phyloP scores from a whole-genome alignment of 2,329 filamentous ascomycete species.

The Pestalotiopsis sp. region DNA sequence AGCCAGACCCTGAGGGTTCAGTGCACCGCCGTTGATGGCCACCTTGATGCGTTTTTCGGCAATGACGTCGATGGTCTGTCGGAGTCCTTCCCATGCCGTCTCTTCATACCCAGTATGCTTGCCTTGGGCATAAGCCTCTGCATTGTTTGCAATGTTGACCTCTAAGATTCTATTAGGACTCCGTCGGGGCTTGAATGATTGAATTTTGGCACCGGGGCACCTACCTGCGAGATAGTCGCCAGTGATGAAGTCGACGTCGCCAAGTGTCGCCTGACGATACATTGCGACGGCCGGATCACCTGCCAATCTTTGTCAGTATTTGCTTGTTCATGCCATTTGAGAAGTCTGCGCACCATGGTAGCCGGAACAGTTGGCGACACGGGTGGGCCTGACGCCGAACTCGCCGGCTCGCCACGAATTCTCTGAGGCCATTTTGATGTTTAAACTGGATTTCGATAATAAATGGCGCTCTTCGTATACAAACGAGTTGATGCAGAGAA shows the following conservation, averaged over 20 bases:
- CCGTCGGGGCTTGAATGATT: neutral
- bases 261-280: conserved; percentile 6
- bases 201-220: accelerated
- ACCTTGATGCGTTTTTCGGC: conserved; percentile 47
- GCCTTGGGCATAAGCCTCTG: conserved; percentile 22
- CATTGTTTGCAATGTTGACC: conserved; percentile 22
- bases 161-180: neutral
- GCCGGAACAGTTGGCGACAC: conserved; percentile 6
- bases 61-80: conserved; percentile 15
- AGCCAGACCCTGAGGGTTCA: conserved; percentile 51
- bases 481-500: neutral
- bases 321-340: neutral
- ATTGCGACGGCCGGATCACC: neutral
- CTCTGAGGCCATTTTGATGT: neutral
- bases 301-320: neutral
- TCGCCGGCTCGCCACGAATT: neutral
- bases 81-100: conserved; percentile 24
- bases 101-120: conserved; percentile 26
- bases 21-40: conserved; percentile 53
- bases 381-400: neutral
- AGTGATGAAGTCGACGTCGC: conserved; percentile 16
- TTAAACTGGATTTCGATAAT: neutral
- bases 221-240: conserved; percentile 17
- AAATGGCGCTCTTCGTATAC: neutral
- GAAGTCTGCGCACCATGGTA: neutral